Percentiles rank a stretch among this genome's conserved stretches.
Conservation (phyloP, 2,329 filamentous ascomycete species). For the Fusarium drepaniforme region DNA sequence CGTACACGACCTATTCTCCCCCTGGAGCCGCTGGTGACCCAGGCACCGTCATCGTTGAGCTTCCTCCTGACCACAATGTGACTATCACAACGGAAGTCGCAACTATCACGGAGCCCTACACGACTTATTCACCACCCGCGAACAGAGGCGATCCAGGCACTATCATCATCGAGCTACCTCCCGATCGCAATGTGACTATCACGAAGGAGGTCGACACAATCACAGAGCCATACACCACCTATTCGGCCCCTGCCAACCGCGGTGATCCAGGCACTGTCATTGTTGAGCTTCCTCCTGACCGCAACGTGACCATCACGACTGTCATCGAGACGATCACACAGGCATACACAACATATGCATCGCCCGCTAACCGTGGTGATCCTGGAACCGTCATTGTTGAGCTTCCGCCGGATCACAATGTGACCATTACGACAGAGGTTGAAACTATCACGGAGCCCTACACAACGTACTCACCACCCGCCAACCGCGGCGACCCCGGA, state of each 20-base stretch:
- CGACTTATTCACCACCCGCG: constrained; percentile 7
- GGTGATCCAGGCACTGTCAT: not conserved
- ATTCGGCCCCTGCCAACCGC: not conserved
- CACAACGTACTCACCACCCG: constrained; percentile 2
- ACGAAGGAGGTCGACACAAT: constrained; percentile 2
- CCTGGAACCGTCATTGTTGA: constrained; percentile 18
- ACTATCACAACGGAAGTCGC: constrained; percentile 2
- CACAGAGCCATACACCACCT: not conserved
- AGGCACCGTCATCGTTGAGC: constrained; percentile 15
- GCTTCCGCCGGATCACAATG: constrained; percentile 14
- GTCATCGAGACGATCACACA: constrained; percentile 14
- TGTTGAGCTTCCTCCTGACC: not conserved
- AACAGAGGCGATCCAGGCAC: constrained; percentile 14
- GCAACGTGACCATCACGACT: not conserved
- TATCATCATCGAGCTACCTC: not conserved
- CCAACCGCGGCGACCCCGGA: constrained; percentile 9
- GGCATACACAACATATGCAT: not conserved
- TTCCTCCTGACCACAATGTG: constrained; percentile 18
- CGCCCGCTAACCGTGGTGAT: constrained; percentile 1
- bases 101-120: constrained; percentile 9
- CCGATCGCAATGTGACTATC: constrained; percentile 27
- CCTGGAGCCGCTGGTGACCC: constrained; percentile 15
- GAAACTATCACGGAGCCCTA: not conserved
- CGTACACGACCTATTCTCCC: constrained; percentile 12
- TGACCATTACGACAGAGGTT: constrained; percentile 5